Evolutionary conservation across 1,284 basidiomycete species (phyloP), one percentile per base, ranked within the genome.

Genomic region (Porodaedalea pini): DNA sequence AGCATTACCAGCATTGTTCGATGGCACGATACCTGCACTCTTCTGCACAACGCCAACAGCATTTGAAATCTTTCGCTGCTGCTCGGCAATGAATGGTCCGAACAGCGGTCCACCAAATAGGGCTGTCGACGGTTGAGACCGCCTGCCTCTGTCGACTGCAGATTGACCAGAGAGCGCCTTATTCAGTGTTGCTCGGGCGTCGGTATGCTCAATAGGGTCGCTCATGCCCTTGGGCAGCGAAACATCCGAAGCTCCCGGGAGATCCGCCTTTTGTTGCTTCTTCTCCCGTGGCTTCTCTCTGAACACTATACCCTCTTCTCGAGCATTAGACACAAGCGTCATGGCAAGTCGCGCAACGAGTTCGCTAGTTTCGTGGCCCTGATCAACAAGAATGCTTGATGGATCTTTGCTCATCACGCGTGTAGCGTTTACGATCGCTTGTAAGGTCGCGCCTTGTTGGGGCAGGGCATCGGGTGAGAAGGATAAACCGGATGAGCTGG

Each of bases 361-460:
- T 0, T 79, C 73, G 15, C 81, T 78, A 0, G 85, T 82, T 11
- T 86, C 86, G 4, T 71, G 75, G 0, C 85, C 85, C 53, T 83
- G 77, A 63, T 89, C 85, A 1, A 80, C 75, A 2, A 94, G 78
- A 54, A 94, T 83, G 60, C 89, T 91, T 10, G 78, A 74, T 0
- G 90, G 82, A 63, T 92, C 91, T 2, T 85, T 79, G 0, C 90
- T 91, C 84, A 95, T 90, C 36, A 95, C 87, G 0, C 93, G 83
- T n/a, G 88, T 92, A 0, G 90, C 89, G 57, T 90, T 83, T n/a
- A 81, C 79, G 56, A 92, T 90, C 0, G 90, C 90, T n/a, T 80
- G 80, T 5, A 92, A 66, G 0, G 83, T 78, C 0, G 83, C 68
- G 2, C 86, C 85, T 66, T 88, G 88, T 4, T 70, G 69, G 2